A percentile compares a stretch with the other conserved stretches of the same genome.
Conservation (phyloP, 441 rosid genomes). For the Rhodomyrtus psidioides region DNA sequence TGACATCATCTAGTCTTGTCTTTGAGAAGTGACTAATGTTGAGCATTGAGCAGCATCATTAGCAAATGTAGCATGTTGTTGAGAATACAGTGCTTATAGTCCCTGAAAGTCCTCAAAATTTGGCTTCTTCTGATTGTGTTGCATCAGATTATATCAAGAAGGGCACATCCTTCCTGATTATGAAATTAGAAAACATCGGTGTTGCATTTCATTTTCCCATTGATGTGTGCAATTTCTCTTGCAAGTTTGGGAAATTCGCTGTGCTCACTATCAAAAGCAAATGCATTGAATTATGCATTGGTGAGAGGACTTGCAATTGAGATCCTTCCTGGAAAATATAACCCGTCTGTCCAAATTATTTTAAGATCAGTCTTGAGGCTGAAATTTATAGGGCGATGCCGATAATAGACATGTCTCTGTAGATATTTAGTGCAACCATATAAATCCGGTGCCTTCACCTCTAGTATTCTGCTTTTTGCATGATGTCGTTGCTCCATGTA, state of each 20-base stretch:
- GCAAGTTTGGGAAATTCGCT: conserved; percentile 26
- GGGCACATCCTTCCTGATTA: conserved; percentile 17
- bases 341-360: conserved; percentile 56
- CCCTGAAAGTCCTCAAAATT: conserved; percentile 22
- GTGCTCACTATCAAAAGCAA: conserved; percentile 37
- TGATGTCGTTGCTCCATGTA: conserved; percentile 31
- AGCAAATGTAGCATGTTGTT: conserved; percentile 14
- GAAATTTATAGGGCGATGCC: conserved; percentile 30
- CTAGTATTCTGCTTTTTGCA: conserved; percentile 63
- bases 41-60: conserved; percentile 14
- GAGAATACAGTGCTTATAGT: conserved; percentile 14
- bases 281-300: conserved; percentile 35
- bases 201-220: conserved; percentile 53
- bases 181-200: conserved; percentile 57
- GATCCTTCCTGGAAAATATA: conserved; percentile 41
- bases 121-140: conserved; percentile 16
- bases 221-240: conserved; percentile 15
- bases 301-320: conserved; percentile 41
- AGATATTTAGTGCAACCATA: conserved; percentile 43
- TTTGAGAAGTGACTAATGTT: conserved; percentile 27
- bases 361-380: conserved; percentile 36
- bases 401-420: conserved; percentile 21
- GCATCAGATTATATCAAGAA: conserved; percentile 19
- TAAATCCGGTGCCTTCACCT: conserved; percentile 68
- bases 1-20: conserved; percentile 31